phyloP scores from a whole-genome alignment of 2,329 filamentous ascomycete genomes.

The Claviceps pusilla region DNA sequence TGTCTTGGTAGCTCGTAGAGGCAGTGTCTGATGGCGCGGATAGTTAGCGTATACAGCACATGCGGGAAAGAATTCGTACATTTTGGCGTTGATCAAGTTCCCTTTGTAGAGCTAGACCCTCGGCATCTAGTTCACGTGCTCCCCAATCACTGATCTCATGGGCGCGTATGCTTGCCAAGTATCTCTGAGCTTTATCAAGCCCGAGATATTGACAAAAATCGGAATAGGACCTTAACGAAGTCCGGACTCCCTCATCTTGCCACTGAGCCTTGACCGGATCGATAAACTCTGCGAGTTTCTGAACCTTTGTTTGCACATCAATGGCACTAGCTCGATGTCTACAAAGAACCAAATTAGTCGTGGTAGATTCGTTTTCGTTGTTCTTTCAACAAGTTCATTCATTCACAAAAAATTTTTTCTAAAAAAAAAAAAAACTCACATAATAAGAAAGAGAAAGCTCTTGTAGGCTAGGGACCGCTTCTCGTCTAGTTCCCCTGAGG shows the following conservation, averaged over 20 bases:
- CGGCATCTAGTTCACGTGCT: constrained; percentile 55
- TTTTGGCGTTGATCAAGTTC: constrained; percentile 64
- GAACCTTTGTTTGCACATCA: constrained; percentile 53
- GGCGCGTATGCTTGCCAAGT: constrained; percentile 58
- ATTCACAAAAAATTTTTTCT: too few relatives aligned
- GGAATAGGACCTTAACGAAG: constrained; percentile 56
- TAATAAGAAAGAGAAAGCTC: constrained; percentile 85
- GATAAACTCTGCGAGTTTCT: constrained; percentile 62
- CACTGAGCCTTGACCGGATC: constrained; percentile 70
- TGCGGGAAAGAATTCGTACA: constrained; percentile 22
- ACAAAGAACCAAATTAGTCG: neutral
- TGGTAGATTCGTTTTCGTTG: neutral
- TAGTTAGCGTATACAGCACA: constrained; percentile 6
- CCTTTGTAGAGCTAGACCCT: constrained; percentile 64
- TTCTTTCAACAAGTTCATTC: neutral
- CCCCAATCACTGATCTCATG: constrained; percentile 75
- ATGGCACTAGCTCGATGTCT: constrained; percentile 70
- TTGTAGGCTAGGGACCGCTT: constrained; percentile 74
- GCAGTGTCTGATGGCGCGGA: constrained; percentile 39
- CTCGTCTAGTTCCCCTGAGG: constrained; percentile 59
- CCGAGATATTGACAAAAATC: constrained; percentile 69
- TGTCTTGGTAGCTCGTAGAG: constrained; percentile 75
- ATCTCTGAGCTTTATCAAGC: constrained; percentile 65
- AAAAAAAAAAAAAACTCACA: constrained; percentile 32
- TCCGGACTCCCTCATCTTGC: constrained; percentile 55